Conservation (phyloP, 1,284 basidiomycete species). For the Papiliotrema laurentii region DNA sequence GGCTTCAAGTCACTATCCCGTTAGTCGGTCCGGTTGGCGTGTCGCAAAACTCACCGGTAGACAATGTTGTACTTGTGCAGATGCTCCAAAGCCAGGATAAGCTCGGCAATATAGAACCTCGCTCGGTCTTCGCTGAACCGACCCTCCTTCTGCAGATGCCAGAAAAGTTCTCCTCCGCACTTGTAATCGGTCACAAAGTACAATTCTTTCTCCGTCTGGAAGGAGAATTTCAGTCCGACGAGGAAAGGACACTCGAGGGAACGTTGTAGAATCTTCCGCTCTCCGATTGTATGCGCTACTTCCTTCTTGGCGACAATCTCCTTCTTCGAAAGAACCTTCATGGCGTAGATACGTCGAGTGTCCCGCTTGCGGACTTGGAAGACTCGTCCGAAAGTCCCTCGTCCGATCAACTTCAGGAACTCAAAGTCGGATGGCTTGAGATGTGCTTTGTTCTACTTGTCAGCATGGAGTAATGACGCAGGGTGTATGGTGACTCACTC, state of each 20-base stretch:
- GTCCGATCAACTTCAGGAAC: conserved; percentile 96
- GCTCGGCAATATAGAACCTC: conserved; percentile 91
- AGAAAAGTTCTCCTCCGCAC: conserved; percentile 96
- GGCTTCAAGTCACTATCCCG: conserved; percentile 78
- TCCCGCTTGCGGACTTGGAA: conserved; percentile 98
- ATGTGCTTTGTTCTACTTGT: conserved; percentile 66
- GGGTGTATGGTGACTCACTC: conserved; percentile 56
- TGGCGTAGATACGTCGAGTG: conserved; percentile 98
- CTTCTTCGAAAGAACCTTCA: conserved; percentile 98
- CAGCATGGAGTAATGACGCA: background rate
- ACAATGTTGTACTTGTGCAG: conserved; percentile 96
- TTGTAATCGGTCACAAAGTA: conserved; percentile 99
- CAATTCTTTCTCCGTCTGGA: conserved; percentile 93
- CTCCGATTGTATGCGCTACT: conserved; percentile 98
- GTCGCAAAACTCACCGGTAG: conserved; percentile 68
- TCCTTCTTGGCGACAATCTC: conserved; percentile 99
- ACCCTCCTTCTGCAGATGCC: conserved; percentile 94
- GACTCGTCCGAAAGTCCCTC: conserved; percentile 97
- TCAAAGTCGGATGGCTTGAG: conserved; percentile 92
- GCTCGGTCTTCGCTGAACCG: conserved; percentile 88
- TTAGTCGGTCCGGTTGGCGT: background rate
- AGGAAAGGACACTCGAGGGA: conserved; percentile 94
- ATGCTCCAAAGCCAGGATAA: conserved; percentile 90
- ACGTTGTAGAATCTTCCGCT: conserved; percentile 95
- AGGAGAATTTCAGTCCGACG: conserved; percentile 96